phyloP scores from a whole-genome alignment of 1,284 basidiomycete genomes.

The Pascua sp. region DNA sequence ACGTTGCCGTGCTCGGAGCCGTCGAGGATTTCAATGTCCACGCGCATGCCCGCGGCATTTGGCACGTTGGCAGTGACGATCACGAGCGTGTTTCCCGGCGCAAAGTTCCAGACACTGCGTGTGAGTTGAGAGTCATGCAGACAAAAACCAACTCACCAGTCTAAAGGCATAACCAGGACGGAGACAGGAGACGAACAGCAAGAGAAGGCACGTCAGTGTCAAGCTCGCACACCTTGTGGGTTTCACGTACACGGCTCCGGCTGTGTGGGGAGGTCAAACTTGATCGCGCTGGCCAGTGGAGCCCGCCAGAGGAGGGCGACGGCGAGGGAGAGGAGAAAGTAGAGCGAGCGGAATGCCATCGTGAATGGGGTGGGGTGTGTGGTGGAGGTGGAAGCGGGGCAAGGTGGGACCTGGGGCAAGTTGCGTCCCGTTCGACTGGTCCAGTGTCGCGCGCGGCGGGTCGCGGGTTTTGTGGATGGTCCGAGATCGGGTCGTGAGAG shows the following conservation, averaged over 20 bases:
- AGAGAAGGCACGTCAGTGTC: neutral
- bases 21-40: slow-evolving; percentile 93
- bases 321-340: slow-evolving; percentile 15
- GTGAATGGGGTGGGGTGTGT: neutral
- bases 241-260: neutral
- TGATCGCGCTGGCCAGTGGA: slow-evolving; percentile 59
- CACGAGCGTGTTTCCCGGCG: slow-evolving; percentile 77
- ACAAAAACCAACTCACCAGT: slow-evolving; percentile 33
- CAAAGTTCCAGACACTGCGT: slow-evolving; percentile 88
- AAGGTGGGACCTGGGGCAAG: too few relatives aligned
- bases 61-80: slow-evolving; percentile 91
- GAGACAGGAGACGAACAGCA: slow-evolving; percentile 1
- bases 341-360: slow-evolving; percentile 16
- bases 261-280: slow-evolving; percentile 63
- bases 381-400: neutral
- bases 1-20: slow-evolving; percentile 81
- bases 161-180: slow-evolving; percentile 17
- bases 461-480: too few relatives aligned
- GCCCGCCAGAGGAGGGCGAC: slow-evolving; percentile 11
- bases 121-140: neutral
- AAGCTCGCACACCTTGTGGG: neutral
- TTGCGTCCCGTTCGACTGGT: too few relatives aligned
- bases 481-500: too few relatives aligned
- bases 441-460: too few relatives aligned
- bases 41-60: slow-evolving; percentile 65